A percentile compares a stretch with the other conserved stretches of the same genome.
Evolutionary conservation across 2,329 filamentous ascomycete genomes (phyloP).

Genomic region (Curvularia verruculosa): DNA sequence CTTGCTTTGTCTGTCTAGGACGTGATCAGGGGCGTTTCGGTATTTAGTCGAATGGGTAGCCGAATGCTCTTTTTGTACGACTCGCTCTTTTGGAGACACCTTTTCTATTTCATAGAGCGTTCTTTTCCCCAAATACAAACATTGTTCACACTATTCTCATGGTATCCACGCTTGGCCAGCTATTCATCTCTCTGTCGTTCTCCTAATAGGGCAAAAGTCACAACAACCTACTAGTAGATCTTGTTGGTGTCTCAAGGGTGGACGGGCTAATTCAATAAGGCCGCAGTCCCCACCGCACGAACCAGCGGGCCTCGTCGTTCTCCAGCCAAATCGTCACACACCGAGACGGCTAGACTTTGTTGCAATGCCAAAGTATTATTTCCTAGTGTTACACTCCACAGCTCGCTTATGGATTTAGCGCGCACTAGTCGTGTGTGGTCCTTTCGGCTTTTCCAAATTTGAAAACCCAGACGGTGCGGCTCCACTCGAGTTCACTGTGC

Average conservation of each 20-base stretch:
- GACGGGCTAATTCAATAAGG: background rate
- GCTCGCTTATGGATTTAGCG: conserved; percentile 30
- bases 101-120: background rate
- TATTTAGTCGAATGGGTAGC: background rate
- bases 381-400: conserved; percentile 9
- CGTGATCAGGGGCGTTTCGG: background rate
- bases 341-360: background rate
- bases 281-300: background rate
- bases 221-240: no score
- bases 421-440: conserved; percentile 25
- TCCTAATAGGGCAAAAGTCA: background rate
- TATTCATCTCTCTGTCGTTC: background rate
- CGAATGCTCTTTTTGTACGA: background rate
- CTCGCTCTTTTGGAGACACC: background rate
- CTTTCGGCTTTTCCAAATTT: conserved; percentile 24
- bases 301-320: background rate
- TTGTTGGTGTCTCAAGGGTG: background rate
- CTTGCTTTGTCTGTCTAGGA: background rate
- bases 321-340: background rate
- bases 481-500: conserved; percentile 16
- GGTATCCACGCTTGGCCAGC: background rate
- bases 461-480: conserved; percentile 19
- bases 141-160: background rate
- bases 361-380: conserved; percentile 2
- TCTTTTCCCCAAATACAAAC: background rate